Percentiles rank a stretch among this genome's conserved stretches.
Evolutionary conservation across 2,329 filamentous ascomycete genomes (phyloP).

Genomic region (Aspergillus intermedius): DNA sequence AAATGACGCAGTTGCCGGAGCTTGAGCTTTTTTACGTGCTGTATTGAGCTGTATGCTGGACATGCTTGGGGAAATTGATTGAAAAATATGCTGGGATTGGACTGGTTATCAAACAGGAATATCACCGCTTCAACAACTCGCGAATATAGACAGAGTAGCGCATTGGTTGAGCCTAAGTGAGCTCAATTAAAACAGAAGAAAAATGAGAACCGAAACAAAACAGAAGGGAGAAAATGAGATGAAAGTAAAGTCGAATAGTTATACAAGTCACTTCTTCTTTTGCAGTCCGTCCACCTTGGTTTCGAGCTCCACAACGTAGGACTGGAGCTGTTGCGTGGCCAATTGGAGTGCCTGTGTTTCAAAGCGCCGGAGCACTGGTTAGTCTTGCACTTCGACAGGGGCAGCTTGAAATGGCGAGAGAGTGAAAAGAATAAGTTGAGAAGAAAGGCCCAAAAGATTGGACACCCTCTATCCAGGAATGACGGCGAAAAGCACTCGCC

Average conservation of each 20-base stretch:
- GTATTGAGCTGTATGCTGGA: too few species aligned
- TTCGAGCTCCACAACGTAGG: slow-evolving; percentile 76
- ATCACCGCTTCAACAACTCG: too few species aligned
- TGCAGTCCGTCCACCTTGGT: slow-evolving; percentile 64
- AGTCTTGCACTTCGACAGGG: too few species aligned
- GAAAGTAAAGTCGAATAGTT: neutral
- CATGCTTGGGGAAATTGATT: too few species aligned
- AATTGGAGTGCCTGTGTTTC: slow-evolving; percentile 67
- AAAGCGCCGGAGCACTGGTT: neutral
- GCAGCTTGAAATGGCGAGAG: too few species aligned
- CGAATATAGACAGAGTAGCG: neutral
- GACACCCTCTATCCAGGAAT: neutral
- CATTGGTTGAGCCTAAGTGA: neutral
- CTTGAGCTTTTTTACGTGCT: neutral
- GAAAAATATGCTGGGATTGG: neutral
- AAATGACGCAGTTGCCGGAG: slow-evolving; percentile 4
- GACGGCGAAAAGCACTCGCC: neutral
- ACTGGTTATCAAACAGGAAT: neutral
- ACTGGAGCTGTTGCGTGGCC: slow-evolving; percentile 77
- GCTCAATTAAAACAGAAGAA: neutral
- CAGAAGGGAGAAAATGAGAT: slow-evolving; percentile 6
- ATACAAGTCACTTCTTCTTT: slow-evolving; percentile 55
- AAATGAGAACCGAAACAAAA: slow-evolving; percentile 4
- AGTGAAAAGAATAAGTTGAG: too few species aligned
- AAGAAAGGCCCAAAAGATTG: neutral